A percentile compares a stretch with the other conserved stretches of the same genome.
Conservation (phyloP, 768 basidiomycete genomes). For the Pleurotus cornucopiae region DNA sequence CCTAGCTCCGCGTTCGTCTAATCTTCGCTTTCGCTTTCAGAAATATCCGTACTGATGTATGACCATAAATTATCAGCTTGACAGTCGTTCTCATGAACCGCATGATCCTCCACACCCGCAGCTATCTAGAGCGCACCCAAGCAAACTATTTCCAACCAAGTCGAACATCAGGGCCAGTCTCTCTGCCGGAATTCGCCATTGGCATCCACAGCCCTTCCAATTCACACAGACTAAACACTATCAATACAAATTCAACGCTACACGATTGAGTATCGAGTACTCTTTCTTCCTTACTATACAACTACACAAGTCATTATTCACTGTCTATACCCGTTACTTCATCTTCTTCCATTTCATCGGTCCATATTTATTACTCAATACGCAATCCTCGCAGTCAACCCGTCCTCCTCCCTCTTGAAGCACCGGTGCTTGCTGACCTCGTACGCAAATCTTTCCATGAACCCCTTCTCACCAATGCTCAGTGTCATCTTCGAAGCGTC, state of each 20-base stretch:
- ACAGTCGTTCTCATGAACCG: constrained; percentile 3
- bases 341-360: neutral
- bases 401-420: constrained; percentile 58
- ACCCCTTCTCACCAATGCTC: constrained; percentile 35
- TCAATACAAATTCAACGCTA: no score
- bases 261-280: no score
- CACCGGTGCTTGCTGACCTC: constrained; percentile 67
- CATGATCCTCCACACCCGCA: neutral
- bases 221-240: no score
- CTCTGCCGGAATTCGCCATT: no score
- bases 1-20: neutral
- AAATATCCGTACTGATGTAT: neutral
- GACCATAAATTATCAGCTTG: neutral
- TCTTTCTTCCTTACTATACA: no score
- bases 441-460: constrained; percentile 53
- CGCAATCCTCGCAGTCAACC: constrained; percentile 49
- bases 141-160: neutral
- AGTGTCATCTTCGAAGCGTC: constrained; percentile 41
- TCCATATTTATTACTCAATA: constrained; percentile 19
- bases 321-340: no score
- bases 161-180: neutral
- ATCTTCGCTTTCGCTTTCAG: neutral
- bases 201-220: no score
- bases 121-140: neutral
- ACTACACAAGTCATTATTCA: no score